A percentile compares a stretch with the other conserved stretches of the same genome.
Evolutionary conservation across 257 asterid genomes (phyloP).

Genomic region (Primulina eburnea): DNA sequence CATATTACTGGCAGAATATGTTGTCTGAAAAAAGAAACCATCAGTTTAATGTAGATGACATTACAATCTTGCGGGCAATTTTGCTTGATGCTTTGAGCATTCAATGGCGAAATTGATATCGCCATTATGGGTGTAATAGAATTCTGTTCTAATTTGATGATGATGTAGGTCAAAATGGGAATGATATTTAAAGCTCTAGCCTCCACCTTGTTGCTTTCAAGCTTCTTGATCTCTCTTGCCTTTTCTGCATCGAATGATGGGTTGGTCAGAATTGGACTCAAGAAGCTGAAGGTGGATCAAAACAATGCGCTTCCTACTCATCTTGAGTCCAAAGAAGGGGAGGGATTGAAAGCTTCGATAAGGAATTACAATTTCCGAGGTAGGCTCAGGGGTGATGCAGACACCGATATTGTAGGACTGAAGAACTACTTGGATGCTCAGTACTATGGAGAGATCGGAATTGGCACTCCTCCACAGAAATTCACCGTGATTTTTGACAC

Average conservation of each 20-base stretch:
- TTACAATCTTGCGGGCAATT: neutral
- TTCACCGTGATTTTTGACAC: conserved; percentile 94
- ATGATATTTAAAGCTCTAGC: conserved; percentile 31
- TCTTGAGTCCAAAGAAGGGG: conserved; percentile 48
- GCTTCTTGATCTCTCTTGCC: conserved; percentile 50
- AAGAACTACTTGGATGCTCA: conserved; percentile 98
- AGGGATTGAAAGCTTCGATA: conserved; percentile 33
- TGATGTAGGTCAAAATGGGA: conserved; percentile 55
- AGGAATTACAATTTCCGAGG: conserved; percentile 41
- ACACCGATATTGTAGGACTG: conserved; percentile 63
- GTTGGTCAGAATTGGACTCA: conserved; percentile 70
- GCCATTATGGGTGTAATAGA: neutral
- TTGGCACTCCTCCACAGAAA: conserved; percentile 92
- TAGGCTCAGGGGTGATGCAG: conserved; percentile 39
- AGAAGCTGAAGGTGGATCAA: conserved; percentile 57
- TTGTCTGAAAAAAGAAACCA: neutral
- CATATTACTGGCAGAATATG: neutral
- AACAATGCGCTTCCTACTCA: conserved; percentile 59
- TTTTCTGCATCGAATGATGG: conserved; percentile 52
- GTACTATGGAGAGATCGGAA: conserved; percentile 89
- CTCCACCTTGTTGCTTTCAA: conserved; percentile 42
- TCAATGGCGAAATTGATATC: neutral
- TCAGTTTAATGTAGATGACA: neutral
- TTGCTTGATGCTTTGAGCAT: neutral
- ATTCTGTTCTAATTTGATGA: conserved; percentile 23